phyloP scores from a whole-genome alignment of 371 early-diverging fungal genomes.

The Haplosporangium sp. region DNA sequence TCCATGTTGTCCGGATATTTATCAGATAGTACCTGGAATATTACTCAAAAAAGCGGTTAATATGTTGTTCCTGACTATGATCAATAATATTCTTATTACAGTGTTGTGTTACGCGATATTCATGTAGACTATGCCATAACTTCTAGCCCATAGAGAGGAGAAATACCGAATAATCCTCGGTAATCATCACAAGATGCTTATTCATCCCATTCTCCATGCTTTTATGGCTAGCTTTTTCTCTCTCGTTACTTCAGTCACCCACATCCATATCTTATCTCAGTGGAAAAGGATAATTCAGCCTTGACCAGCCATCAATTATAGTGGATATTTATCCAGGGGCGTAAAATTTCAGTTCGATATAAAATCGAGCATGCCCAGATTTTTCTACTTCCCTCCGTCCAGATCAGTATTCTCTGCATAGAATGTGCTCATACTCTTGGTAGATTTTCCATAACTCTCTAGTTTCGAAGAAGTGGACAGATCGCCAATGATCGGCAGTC shows the following conservation, averaged over 20 bases:
- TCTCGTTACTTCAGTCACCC: not conserved
- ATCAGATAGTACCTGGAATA: too few relatives aligned
- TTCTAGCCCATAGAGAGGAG: not conserved
- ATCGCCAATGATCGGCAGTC: not conserved
- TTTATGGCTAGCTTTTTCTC: not conserved
- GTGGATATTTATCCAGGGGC: not conserved
- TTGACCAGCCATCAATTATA: not conserved
- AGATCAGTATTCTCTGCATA: constrained; percentile 25
- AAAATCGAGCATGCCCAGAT: constrained; percentile 20
- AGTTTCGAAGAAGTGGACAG: not conserved
- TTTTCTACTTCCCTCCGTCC: constrained; percentile 34
- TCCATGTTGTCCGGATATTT: too few relatives aligned
- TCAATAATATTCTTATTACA: too few relatives aligned
- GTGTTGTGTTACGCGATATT: too few relatives aligned
- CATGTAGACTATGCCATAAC: too few relatives aligned
- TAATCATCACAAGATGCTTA: constrained; percentile 5
- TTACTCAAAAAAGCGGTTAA: too few relatives aligned
- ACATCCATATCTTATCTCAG: not conserved
- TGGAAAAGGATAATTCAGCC: not conserved
- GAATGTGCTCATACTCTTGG: constrained; percentile 3
- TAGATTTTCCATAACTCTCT: constrained; percentile 2
- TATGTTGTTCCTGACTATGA: too few relatives aligned
- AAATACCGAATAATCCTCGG: not conserved
- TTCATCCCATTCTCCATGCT: constrained; percentile 4
- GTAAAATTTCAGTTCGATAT: constrained; percentile 27